Evolutionary conservation across 2,329 filamentous ascomycete genomes (phyloP).

Genomic region (Diaporthe nobilis): DNA sequence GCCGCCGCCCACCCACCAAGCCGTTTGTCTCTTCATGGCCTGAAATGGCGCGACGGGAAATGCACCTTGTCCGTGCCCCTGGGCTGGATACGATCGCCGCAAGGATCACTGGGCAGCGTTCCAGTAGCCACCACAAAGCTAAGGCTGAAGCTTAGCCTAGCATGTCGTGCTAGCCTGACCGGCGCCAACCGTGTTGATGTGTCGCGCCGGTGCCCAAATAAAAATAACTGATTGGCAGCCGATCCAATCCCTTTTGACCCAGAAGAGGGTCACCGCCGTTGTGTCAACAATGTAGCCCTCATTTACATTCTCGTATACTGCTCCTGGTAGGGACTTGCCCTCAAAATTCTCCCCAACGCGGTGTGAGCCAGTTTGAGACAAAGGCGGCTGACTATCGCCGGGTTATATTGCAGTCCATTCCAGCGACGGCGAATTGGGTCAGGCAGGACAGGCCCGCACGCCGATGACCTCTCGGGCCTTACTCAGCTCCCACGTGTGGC

Average conservation of each 20-base stretch:
- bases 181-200: conserved; percentile 12
- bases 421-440: neutral
- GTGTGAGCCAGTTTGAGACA: conserved; percentile 20
- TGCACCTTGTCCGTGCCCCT: neutral
- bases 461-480: conserved; percentile 15
- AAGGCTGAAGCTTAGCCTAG: conserved; percentile 30
- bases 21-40: neutral
- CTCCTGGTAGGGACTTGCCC: neutral
- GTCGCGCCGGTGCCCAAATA: neutral
- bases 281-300: neutral
- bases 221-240: conserved; percentile 18
- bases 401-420: conserved; percentile 11
- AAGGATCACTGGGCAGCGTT: conserved; percentile 13
- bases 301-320: conserved; percentile 24
- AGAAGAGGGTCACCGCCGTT: neutral
- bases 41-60: neutral
- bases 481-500: conserved; percentile 32
- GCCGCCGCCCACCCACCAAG: neutral
- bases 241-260: conserved; percentile 11
- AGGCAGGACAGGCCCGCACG: neutral
- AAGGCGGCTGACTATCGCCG: conserved; percentile 18
- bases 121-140: conserved; percentile 9
- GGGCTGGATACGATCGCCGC: conserved; percentile 18
- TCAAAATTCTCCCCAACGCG: neutral
- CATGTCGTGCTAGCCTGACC: neutral